Evolutionary conservation across 352 stramenopile species (phyloP).

Genomic region (Phytophthora parvispora): DNA sequence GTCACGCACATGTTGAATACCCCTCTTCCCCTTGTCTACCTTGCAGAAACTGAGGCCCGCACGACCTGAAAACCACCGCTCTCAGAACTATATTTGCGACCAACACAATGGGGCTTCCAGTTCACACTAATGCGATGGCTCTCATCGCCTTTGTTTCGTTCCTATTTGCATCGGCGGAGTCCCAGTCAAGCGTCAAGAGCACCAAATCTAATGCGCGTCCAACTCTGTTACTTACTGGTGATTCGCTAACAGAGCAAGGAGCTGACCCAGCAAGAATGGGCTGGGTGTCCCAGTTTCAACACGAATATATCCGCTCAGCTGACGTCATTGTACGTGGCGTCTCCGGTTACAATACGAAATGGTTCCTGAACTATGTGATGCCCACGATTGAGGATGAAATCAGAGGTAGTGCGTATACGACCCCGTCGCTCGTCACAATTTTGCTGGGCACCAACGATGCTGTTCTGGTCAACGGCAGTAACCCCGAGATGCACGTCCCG

Average conservation of each 20-base stretch:
- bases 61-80: too few relatives aligned
- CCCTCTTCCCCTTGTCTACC: too few relatives aligned
- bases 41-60: too few relatives aligned
- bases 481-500: constrained; percentile 42
- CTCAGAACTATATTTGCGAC: too few relatives aligned
- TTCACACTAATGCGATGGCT: too few relatives aligned
- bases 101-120: too few relatives aligned
- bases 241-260: not conserved
- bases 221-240: not conserved
- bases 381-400: constrained; percentile 43
- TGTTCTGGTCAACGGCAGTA: constrained; percentile 29
- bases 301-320: not conserved
- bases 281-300: not conserved
- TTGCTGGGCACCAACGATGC: constrained; percentile 71
- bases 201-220: not conserved
- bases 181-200: not conserved
- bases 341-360: constrained; percentile 53
- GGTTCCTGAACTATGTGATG: constrained; percentile 47
- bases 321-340: constrained; percentile 44
- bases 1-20: too few relatives aligned
- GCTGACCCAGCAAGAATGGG: not conserved
- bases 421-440: constrained; percentile 49
- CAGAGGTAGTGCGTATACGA: constrained; percentile 2
- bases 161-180: not conserved
- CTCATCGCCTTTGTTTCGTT: too few relatives aligned